These are phyloP conservation scores for Theobroma grandiflorum DNA, from an alignment of 441 rosid species.

Conservation along the genomic window DNA sequence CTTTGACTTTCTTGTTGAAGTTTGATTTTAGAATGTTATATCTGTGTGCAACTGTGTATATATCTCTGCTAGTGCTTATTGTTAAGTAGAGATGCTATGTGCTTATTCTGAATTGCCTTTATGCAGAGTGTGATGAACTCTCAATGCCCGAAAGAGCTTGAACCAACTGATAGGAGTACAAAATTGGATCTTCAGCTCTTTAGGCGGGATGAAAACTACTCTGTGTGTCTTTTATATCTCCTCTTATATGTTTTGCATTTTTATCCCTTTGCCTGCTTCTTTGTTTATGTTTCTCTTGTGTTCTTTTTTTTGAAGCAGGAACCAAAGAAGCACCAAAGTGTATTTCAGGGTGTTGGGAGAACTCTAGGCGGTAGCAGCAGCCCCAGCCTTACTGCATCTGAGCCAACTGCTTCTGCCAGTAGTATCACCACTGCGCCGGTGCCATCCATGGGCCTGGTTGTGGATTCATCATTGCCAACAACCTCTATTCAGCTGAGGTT, in stretches of 20 bases:
- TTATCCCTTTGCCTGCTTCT: background rate
- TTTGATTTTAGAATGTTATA: background rate
- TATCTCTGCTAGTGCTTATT: background rate
- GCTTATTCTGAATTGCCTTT: conserved; percentile 5
- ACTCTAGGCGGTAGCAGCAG: conserved; percentile 50
- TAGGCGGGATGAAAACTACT: conserved; percentile 62
- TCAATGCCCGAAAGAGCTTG: conserved; percentile 65
- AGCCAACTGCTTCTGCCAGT: conserved; percentile 33
- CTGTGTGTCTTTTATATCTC: conserved; percentile 43
- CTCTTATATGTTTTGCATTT: background rate
- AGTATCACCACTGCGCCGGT: conserved; percentile 47
- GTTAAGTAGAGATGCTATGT: background rate
- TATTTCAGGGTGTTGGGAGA: conserved; percentile 65
- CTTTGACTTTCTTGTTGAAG: background rate
- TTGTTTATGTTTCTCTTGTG: background rate
- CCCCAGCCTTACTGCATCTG: conserved; percentile 33
- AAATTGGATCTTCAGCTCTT: conserved; percentile 58
- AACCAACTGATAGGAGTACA: conserved; percentile 50
- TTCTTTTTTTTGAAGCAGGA: conserved; percentile 44
- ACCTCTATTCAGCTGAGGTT: conserved; percentile 73
- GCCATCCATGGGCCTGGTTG: conserved; percentile 55
- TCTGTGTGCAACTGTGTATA: background rate
- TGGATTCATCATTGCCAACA: conserved; percentile 54
- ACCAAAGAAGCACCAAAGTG: conserved; percentile 44
- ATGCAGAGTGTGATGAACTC: conserved; percentile 62